Evolutionary conservation across 176 grass and related monocot genomes (phyloP).

Genomic region (Oryza rufipogon): DNA sequence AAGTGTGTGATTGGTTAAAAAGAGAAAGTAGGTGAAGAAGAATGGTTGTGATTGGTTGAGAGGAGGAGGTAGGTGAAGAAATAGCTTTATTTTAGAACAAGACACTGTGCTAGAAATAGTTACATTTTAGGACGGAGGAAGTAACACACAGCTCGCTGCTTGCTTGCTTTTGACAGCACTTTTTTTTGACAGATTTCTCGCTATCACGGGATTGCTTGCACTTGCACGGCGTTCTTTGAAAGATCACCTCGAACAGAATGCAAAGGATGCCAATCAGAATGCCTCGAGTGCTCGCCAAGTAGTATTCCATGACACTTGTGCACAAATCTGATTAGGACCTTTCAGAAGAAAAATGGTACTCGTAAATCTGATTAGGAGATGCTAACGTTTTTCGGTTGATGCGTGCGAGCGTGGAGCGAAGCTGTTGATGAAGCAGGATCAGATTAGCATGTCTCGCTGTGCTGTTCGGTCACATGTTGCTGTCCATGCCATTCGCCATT

Average conservation of each 20-base stretch:
- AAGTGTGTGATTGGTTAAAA: too few relatives aligned
- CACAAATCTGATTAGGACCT: not conserved
- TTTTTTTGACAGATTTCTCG: not conserved
- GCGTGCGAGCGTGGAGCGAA: not conserved
- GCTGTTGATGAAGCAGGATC: not conserved
- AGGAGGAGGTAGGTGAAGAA: too few relatives aligned
- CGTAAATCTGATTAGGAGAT: not conserved
- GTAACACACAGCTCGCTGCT: not conserved
- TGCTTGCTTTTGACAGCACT: not conserved
- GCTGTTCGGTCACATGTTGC: conserved; percentile 25
- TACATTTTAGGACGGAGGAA: too few relatives aligned
- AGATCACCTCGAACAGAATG: conserved; percentile 1
- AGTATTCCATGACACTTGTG: not conserved
- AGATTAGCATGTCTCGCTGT: not conserved
- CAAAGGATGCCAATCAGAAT: not conserved
- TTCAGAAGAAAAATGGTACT: not conserved
- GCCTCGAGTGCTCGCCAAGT: not conserved
- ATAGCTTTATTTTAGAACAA: too few relatives aligned
- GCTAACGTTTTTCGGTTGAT: not conserved
- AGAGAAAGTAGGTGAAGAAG: too few relatives aligned
- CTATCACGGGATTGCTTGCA: not conserved
- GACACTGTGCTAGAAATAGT: too few relatives aligned
- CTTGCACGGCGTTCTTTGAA: conserved; percentile 23
- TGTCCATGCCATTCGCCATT: not conserved
- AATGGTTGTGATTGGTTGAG: too few relatives aligned